Percentiles rank a stretch among this genome's conserved stretches.
Evolutionary conservation across 148 eudicot genomes (phyloP).

Genomic region (Vaccinium myrtillus): DNA sequence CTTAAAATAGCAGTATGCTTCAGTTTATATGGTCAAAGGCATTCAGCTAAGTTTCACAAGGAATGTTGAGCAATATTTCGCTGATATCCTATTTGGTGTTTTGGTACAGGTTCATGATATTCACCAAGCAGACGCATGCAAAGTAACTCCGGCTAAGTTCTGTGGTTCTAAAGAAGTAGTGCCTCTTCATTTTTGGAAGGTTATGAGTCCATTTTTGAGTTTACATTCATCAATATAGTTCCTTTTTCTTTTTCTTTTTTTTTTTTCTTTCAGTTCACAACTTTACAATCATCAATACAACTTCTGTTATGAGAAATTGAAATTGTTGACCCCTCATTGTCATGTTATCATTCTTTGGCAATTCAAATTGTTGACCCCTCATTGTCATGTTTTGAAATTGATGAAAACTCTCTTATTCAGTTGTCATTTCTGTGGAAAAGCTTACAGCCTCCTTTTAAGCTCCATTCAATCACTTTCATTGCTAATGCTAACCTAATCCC

Average conservation of each 20-base stretch:
- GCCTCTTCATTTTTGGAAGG: conserved; percentile 63
- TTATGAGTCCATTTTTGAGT: conserved; percentile 27
- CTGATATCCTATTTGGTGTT: not conserved
- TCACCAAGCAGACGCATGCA: conserved; percentile 76
- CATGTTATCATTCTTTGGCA: too few species aligned
- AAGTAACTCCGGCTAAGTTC: conserved; percentile 85
- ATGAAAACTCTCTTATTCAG: not conserved
- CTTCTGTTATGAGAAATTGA: too few species aligned
- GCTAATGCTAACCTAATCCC: not conserved
- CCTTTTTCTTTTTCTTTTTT: too few species aligned
- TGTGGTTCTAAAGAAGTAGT: conserved; percentile 90
- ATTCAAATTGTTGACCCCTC: too few species aligned
- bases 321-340: too few species aligned
- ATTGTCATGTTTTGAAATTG: not conserved
- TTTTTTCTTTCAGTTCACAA: not conserved
- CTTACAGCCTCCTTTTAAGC: not conserved
- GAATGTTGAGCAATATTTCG: not conserved
- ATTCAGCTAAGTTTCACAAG: not conserved
- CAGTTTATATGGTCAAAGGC: not conserved
- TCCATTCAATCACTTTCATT: not conserved
- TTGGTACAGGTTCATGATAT: conserved; percentile 67
- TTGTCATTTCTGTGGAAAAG: not conserved
- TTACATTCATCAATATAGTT: not conserved
- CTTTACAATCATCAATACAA: not conserved
- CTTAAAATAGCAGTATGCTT: not conserved